Percentiles rank a stretch among this genome's conserved stretches.
These are phyloP conservation scores for Insectozyma bohioensis DNA, from an alignment of 1,139 yeast species.

Conservation along the genomic window DNA sequence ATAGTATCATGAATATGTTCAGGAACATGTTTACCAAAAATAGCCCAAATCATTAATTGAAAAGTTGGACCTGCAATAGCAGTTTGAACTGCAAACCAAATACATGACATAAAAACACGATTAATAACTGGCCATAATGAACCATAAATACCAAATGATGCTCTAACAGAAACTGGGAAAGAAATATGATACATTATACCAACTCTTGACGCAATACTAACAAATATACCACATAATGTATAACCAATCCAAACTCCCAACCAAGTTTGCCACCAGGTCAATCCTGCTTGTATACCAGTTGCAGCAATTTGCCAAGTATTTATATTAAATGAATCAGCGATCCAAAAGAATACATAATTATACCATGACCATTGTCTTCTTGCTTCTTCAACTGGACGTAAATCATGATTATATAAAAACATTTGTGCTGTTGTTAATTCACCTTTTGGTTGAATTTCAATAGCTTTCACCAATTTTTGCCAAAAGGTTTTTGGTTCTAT, in stretches of 20 bases:
- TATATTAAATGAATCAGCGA: constrained; percentile 83
- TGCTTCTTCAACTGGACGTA: constrained; percentile 69
- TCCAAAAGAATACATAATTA: constrained; percentile 77
- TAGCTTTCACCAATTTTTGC: constrained; percentile 9
- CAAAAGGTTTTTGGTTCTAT: constrained; percentile 8
- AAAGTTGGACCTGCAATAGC: constrained; percentile 85
- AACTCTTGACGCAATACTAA: constrained; percentile 62
- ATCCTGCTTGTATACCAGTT: constrained; percentile 66
- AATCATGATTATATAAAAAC: constrained; percentile 68
- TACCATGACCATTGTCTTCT: constrained; percentile 82
- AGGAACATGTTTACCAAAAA: constrained; percentile 61
- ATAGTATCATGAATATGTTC: constrained; percentile 49
- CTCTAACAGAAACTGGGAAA: constrained; percentile 73
- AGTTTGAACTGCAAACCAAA: constrained; percentile 85
- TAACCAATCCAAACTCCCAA: constrained; percentile 79
- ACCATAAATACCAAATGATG: constrained; percentile 77
- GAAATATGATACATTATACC: constrained; percentile 77
- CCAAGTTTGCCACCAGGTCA: constrained; percentile 93
- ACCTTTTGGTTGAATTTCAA: constrained; percentile 24
- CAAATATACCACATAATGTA: constrained; percentile 58
- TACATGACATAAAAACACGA: constrained; percentile 78
- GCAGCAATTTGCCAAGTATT: constrained; percentile 92
- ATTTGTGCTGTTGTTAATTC: constrained; percentile 47
- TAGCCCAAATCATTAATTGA: constrained; percentile 64
- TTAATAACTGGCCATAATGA: constrained; percentile 79